These are phyloP conservation scores for Amauroascus verrucosus DNA, from an alignment of 2,329 filamentous ascomycete genomes.

Conservation along the genomic window DNA sequence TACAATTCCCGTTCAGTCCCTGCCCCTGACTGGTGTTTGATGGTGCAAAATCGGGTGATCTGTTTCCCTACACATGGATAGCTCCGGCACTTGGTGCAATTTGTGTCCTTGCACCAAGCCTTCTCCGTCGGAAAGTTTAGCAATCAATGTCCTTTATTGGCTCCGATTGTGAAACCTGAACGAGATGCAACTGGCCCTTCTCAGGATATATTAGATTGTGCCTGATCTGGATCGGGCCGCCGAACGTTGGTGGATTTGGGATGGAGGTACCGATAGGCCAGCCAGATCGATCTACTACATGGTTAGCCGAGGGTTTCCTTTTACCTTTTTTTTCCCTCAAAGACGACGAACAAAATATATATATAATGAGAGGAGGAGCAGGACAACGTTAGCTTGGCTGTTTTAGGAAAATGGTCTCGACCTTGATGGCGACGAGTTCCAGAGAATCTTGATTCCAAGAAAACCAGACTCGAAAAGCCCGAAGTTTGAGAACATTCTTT, in stretches of 20 bases:
- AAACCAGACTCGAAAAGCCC: neutral
- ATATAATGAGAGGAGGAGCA: neutral
- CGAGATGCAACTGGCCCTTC: neutral
- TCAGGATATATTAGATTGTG: neutral
- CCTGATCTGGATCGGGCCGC: neutral
- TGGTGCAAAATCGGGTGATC: neutral
- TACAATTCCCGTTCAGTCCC: neutral
- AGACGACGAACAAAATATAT: neutral
- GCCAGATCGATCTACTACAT: neutral
- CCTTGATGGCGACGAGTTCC: neutral
- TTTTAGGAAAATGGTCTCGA: neutral
- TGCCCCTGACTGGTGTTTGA: neutral
- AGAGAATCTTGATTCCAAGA: neutral
- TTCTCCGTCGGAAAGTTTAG: conserved; percentile 6
- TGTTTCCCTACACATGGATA: neutral
- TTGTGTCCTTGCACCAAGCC: neutral
- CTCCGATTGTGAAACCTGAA: neutral
- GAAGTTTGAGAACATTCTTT: neutral
- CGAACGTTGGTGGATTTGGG: neutral
- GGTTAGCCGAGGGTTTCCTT: neutral
- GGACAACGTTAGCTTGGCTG: neutral
- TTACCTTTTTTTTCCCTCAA: no score
- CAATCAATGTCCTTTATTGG: neutral
- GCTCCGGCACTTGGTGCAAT: no score
- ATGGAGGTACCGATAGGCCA: neutral